Conservation (phyloP, 2,329 filamentous ascomycete species). For the Colletotrichum caudatum region DNA sequence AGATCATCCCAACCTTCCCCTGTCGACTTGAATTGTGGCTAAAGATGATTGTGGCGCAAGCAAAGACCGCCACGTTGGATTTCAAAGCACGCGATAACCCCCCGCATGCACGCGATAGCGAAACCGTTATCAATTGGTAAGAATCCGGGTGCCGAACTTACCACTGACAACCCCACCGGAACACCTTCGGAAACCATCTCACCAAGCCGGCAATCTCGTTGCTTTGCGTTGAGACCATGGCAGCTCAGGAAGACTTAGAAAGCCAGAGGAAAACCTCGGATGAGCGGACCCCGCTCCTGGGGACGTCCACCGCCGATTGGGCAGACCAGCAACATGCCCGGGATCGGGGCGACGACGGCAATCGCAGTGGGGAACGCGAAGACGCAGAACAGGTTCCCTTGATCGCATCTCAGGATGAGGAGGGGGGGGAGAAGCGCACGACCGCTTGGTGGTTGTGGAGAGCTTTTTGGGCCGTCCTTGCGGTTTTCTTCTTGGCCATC, state of each 20-base stretch:
- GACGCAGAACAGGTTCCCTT: slow-evolving; percentile 36
- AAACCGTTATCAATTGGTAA: slow-evolving; percentile 30
- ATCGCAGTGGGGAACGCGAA: slow-evolving; percentile 15
- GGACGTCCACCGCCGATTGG: slow-evolving; percentile 15
- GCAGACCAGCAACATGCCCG: slow-evolving; percentile 8
- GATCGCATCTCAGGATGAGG: slow-evolving; percentile 15
- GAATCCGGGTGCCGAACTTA: slow-evolving; percentile 24
- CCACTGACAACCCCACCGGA: slow-evolving; percentile 7
- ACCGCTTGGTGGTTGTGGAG: slow-evolving; percentile 52
- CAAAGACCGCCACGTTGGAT: neutral
- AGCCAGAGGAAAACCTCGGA: slow-evolving; percentile 27
- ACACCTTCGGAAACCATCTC: neutral
- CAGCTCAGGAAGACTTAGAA: slow-evolving; percentile 23
- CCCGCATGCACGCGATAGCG: slow-evolving; percentile 39
- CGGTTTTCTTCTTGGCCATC: slow-evolving; percentile 49
- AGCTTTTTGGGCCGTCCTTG: slow-evolving; percentile 52
- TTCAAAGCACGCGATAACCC: slow-evolving; percentile 39
- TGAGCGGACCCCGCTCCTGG: slow-evolving; percentile 46
- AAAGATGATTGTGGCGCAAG: slow-evolving; percentile 20
- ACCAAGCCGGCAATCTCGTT: neutral
- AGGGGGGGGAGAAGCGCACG: slow-evolving; percentile 25
- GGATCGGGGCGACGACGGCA: slow-evolving; percentile 23
- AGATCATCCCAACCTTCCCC: slow-evolving; percentile 5
- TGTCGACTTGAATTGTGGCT: slow-evolving; percentile 22
- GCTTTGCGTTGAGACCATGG: slow-evolving; percentile 19